A percentile compares a stretch with the other conserved stretches of the same genome.
phyloP scores from a whole-genome alignment of 1,284 basidiomycete species.

The Sporisorium reilianum region DNA sequence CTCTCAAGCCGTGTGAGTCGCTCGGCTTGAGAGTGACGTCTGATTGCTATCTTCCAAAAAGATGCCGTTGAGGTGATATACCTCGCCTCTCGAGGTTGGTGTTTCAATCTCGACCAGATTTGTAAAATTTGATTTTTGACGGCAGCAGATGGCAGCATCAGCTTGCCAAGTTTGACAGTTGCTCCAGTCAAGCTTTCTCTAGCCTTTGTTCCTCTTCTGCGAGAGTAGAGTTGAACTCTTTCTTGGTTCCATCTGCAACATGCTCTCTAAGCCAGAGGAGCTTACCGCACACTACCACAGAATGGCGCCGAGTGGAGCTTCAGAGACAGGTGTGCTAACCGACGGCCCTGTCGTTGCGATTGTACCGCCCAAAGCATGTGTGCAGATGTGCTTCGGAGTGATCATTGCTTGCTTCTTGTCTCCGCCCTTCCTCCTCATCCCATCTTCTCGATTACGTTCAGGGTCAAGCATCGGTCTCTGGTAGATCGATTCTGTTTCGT shows the following conservation, averaged over 20 bases:
- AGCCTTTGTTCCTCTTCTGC: not conserved
- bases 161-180: constrained; percentile 39
- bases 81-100: constrained; percentile 11
- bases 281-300: no score
- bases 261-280: no score
- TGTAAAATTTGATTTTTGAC: constrained; percentile 3
- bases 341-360: not conserved
- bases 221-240: constrained; percentile 17
- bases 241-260: not conserved
- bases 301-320: not conserved
- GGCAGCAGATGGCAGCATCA: constrained; percentile 16
- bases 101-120: no score
- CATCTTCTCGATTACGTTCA: constrained; percentile 6
- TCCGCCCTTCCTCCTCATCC: constrained; percentile 5
- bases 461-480: constrained; percentile 25
- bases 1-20: no score
- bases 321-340: not conserved
- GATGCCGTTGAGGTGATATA: constrained; percentile 20
- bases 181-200: no score
- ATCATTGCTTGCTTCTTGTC: constrained; percentile 8
- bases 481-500: constrained; percentile 19
- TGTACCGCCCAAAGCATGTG: not conserved
- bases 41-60: no score
- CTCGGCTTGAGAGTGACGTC: no score
- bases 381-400: not conserved